A percentile compares a stretch with the other conserved stretches of the same genome.
phyloP scores from a whole-genome alignment of 176 grass and related monocot genomes.

The Bolboschoenus planiculmis region DNA sequence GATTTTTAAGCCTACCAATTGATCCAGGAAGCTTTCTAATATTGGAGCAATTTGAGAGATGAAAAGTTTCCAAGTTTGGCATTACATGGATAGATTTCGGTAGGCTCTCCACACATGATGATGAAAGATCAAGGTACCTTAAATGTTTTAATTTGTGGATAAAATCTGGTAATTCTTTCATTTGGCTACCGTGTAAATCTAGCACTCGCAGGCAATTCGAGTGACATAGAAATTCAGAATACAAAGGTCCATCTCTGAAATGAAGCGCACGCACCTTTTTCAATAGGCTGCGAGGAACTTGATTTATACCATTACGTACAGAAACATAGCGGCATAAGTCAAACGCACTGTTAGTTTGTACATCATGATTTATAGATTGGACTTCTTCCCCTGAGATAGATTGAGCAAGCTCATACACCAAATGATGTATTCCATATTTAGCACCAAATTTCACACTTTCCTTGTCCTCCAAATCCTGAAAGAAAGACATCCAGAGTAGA shows the following conservation, averaged over 20 bases:
- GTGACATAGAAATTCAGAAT: conserved; percentile 10
- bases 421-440: conserved; percentile 52
- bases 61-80: conserved; percentile 43
- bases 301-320: neutral
- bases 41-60: conserved; percentile 35
- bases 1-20: conserved; percentile 30
- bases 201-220: conserved; percentile 28
- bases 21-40: conserved; percentile 40
- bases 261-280: conserved; percentile 37
- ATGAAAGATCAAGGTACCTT: conserved; percentile 51
- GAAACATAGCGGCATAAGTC: conserved; percentile 35
- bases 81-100: conserved; percentile 39
- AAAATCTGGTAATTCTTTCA: conserved; percentile 27
- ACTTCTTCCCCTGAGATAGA: conserved; percentile 49
- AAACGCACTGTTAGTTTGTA: neutral
- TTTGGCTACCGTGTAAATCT: conserved; percentile 36
- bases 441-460: conserved; percentile 22
- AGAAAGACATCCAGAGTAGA: conserved; percentile 49
- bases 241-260: conserved; percentile 22
- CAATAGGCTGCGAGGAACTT: conserved; percentile 5
- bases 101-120: conserved; percentile 29
- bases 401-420: conserved; percentile 62
- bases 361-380: neutral
- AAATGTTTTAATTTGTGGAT: conserved; percentile 39
- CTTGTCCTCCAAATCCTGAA: conserved; percentile 43